Percentiles rank a stretch among this genome's conserved stretches.
phyloP scores from a whole-genome alignment of 495 filamentous ascomycete genomes.

The Tuber brumale region DNA sequence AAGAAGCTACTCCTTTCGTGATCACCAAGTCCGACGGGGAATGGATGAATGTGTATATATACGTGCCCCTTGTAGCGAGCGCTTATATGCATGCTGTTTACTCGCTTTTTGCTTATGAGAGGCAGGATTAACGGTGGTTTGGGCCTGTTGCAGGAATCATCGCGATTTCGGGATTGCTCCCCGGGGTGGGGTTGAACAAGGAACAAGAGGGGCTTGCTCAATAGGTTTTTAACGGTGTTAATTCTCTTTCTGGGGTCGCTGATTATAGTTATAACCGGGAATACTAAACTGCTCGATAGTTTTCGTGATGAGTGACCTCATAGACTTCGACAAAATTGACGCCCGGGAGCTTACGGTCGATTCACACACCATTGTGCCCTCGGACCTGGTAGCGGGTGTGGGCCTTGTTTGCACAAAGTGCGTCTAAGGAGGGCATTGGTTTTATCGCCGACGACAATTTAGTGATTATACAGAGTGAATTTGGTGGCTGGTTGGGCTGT shows the following conservation, averaged over 20 bases:
- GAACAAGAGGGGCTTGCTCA: constrained; percentile 15
- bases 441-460: constrained; percentile 27
- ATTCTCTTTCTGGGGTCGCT: constrained; percentile 11
- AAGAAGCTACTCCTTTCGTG: constrained; percentile 28
- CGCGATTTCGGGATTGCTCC: constrained; percentile 33
- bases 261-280: background rate
- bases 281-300: constrained; percentile 13
- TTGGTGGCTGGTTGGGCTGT: constrained; percentile 26
- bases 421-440: constrained; percentile 27
- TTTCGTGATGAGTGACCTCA: constrained; percentile 37
- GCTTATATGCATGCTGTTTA: background rate
- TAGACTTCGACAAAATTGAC: constrained; percentile 36
- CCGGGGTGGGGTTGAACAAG: constrained; percentile 19
- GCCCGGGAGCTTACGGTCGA: constrained; percentile 15
- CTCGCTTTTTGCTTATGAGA: background rate
- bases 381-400: constrained; percentile 30
- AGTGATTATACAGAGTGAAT: constrained; percentile 21
- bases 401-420: constrained; percentile 22
- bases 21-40: constrained; percentile 26
- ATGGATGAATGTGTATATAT: constrained; percentile 19
- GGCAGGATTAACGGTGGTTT: background rate
- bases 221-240: constrained; percentile 28
- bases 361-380: constrained; percentile 22
- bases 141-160: constrained; percentile 33
- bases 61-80: constrained; percentile 15